phyloP scores from a whole-genome alignment of 2,329 filamentous ascomycete genomes.

The Diaporthe vexans region DNA sequence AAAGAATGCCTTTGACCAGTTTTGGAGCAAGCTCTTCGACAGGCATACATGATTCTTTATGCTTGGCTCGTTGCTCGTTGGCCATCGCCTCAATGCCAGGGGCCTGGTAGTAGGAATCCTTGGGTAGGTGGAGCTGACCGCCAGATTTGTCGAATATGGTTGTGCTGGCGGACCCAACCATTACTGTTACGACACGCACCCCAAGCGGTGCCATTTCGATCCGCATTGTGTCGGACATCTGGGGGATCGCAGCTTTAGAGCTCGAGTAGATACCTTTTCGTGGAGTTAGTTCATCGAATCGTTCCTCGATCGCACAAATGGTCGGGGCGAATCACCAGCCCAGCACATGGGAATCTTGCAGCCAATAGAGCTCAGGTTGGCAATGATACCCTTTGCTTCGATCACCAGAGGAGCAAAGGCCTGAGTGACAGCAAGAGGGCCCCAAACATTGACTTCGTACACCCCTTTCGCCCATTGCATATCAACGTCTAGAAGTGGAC shows the following conservation, averaged over 20 bases:
- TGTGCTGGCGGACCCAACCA: constrained; percentile 7
- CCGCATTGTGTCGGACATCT: background rate
- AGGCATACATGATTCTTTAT: constrained; percentile 21
- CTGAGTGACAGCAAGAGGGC: background rate
- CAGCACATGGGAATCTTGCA: constrained; percentile 25
- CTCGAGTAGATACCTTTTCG: background rate
- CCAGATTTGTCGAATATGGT: constrained; percentile 33
- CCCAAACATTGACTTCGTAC: too few species aligned
- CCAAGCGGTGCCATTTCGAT: constrained; percentile 6
- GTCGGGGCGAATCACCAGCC: background rate
- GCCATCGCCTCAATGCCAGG: constrained; percentile 18
- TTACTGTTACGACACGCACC: background rate
- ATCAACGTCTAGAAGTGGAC: too few species aligned
- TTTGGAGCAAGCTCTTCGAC: constrained; percentile 27
- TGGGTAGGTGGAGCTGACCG: constrained; percentile 22
- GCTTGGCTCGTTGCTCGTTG: constrained; percentile 18
- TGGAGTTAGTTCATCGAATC: background rate
- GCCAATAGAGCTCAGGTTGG: constrained; percentile 33
- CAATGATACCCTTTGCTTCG: constrained; percentile 24
- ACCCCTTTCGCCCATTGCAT: too few species aligned
- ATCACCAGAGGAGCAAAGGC: constrained; percentile 29
- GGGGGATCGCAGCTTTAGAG: background rate
- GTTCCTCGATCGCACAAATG: background rate
- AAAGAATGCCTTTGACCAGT: constrained; percentile 27
- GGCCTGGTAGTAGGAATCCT: constrained; percentile 14